Conservation (phyloP, 2,329 filamentous ascomycete species). For the Coniella vitis region DNA sequence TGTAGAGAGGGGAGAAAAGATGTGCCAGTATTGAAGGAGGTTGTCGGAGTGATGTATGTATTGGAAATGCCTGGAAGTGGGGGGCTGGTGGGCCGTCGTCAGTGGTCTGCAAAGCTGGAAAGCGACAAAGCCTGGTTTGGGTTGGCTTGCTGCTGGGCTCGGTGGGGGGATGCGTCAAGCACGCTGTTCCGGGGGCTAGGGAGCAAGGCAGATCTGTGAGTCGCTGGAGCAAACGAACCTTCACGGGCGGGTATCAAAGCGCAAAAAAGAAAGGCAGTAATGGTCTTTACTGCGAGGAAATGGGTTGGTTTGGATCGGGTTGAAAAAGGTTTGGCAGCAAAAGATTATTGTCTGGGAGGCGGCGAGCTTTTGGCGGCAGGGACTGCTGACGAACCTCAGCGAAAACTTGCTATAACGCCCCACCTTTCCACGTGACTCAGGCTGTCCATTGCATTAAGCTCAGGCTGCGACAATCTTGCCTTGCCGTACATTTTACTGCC, state of each 20-base stretch:
- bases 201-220: neutral
- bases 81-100: conserved; percentile 15
- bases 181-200: neutral
- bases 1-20: conserved; percentile 6
- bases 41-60: conserved; percentile 12
- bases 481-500: neutral
- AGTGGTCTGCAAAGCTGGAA: conserved; percentile 13
- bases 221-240: conserved; percentile 11
- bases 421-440: conserved; percentile 1
- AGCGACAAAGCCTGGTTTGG: conserved; percentile 9
- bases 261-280: conserved; percentile 10
- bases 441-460: neutral
- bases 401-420: conserved; percentile 30
- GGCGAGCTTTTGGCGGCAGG: conserved; percentile 31
- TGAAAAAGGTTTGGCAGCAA: neutral
- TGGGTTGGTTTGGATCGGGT: conserved; percentile 7
- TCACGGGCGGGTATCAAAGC: conserved; percentile 15
- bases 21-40: conserved; percentile 8
- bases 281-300: conserved; percentile 9
- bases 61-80: conserved; percentile 15
- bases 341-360: conserved; percentile 30
- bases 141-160: neutral
- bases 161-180: conserved; percentile 3
- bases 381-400: conserved; percentile 21
- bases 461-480: neutral